Base-by-base conservation (phyloP, 495 filamentous ascomycete genomes). In the Apiosordaria backusii region DNA sequence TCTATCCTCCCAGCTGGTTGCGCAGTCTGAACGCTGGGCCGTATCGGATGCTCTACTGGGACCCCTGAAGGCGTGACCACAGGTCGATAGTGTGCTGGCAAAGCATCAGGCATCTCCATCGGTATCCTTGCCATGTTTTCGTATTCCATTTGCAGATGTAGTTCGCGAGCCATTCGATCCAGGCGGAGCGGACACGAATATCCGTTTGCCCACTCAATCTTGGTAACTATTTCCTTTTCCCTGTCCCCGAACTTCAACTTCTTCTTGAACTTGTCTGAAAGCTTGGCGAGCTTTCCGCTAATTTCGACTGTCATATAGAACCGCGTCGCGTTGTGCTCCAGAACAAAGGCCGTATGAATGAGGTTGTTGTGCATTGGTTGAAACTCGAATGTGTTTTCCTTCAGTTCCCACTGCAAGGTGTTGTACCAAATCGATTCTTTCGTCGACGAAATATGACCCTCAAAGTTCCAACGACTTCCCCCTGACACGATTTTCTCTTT, bases 261-360 rank as follows among this genome's bases (percentile, higher is more conserved):
- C 6, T 19, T 45, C 9, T 59, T 68, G 50, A 69, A 0, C 50
- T 59, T 23, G 29, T 68, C 64, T 6, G 67, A 64, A 3, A 27
- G 9, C n/a, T 24, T 58, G 21, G 62, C 45, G 0, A 73, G 67
- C 19, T 57, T 70, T 3, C 76, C 77, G 27, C 65, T 69, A 18
- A 79, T 67, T 5, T 74, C 65, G 19, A 79, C 71, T 16, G 65
- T 72, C 65, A 79, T 74, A 58, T 71, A 64, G 67, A 79, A 79
- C 15, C 62, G 66, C 35, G 67, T 68, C 24, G 68, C 67, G 50
- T 76, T 71, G 52, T 79, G 77, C 45, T 76, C 67, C 50, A 78
- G 63, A 2, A 74, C 71, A 23, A 79, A 79, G 2, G 67, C 77
- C 22, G 77, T 76, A 50, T 77, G 71, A 57, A 79, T 69, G 3